A percentile compares a stretch with the other conserved stretches of the same genome.
phyloP scores from a whole-genome alignment of 305 asterid genomes.

The Fraxinus sp. region DNA sequence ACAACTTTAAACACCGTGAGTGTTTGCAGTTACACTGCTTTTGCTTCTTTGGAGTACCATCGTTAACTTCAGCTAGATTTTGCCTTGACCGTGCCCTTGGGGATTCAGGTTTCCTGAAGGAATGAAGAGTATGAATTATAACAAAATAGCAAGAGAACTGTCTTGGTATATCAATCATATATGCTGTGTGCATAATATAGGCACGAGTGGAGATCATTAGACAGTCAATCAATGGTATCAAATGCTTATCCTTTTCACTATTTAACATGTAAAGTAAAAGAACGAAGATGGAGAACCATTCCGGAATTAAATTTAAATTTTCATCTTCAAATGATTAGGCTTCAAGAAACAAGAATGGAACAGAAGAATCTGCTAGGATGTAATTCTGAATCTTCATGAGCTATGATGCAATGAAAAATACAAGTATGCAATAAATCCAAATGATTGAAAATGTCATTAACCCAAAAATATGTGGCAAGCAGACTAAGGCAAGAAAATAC shows the following conservation, averaged over 20 bases:
- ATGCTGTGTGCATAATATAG: background rate
- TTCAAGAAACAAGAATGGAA: background rate
- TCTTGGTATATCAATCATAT: background rate
- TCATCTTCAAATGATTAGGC: background rate
- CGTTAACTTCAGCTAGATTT: conserved; percentile 54
- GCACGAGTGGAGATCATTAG: background rate
- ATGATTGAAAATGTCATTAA: background rate
- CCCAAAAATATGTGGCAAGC: background rate
- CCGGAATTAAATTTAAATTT: background rate
- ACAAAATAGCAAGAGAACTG: conserved; percentile 10
- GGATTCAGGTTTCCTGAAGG: conserved; percentile 68
- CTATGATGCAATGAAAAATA: background rate
- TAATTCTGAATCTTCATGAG: background rate
- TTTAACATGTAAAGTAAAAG: background rate
- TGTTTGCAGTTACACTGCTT: conserved; percentile 86
- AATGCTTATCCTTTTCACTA: background rate
- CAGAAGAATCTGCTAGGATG: background rate
- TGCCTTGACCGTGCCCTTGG: conserved; percentile 61
- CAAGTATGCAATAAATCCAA: background rate
- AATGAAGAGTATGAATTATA: conserved; percentile 19
- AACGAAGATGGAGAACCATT: background rate
- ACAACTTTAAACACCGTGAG: conserved; percentile 76
- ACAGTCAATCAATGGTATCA: background rate
- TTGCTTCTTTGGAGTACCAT: conserved; percentile 78
- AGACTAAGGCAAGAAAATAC: background rate